phyloP scores from a whole-genome alignment of 768 basidiomycete species.

The Trametes punicea region DNA sequence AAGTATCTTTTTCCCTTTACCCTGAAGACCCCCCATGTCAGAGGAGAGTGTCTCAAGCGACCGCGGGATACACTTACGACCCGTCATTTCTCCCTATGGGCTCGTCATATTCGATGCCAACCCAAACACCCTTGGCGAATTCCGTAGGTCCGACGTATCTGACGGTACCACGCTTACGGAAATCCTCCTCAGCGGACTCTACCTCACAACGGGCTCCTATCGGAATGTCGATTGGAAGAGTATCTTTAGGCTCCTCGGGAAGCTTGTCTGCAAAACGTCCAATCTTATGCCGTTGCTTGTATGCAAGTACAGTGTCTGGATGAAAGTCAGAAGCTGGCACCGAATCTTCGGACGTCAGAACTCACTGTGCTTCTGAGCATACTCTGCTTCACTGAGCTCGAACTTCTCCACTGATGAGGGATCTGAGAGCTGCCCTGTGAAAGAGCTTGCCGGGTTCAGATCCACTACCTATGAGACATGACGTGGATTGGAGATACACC shows the following conservation, averaged over 20 bases:
- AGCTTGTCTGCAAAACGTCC: slow-evolving; percentile 77
- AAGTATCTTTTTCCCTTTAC: slow-evolving; percentile 89
- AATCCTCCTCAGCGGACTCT: slow-evolving; percentile 60
- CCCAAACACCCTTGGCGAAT: slow-evolving; percentile 78
- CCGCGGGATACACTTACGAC: slow-evolving; percentile 55
- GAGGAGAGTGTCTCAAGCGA: not conserved
- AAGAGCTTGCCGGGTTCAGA: slow-evolving; percentile 67
- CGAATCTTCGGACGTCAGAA: too few relatives aligned
- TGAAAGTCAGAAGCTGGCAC: not conserved
- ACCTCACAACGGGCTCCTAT: slow-evolving; percentile 83
- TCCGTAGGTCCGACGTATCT: slow-evolving; percentile 79
- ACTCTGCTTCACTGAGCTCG: slow-evolving; percentile 79
- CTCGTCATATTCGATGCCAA: slow-evolving; percentile 94
- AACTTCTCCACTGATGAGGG: slow-evolving; percentile 89
- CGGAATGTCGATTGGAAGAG: slow-evolving; percentile 45
- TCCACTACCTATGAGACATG: slow-evolving; percentile 56
- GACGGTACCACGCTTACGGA: slow-evolving; percentile 80
- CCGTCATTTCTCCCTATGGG: slow-evolving; percentile 96
- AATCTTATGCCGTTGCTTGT: slow-evolving; percentile 82
- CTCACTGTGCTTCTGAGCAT: slow-evolving; percentile 75
- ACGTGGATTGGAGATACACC: not conserved
- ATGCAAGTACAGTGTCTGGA: slow-evolving; percentile 83
- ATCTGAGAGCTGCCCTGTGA: slow-evolving; percentile 85
- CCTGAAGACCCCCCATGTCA: slow-evolving; percentile 36
- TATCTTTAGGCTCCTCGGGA: slow-evolving; percentile 30